Evolutionary conservation across 768 basidiomycete species (phyloP).

Genomic region (Pleurotus tuoliensis): DNA sequence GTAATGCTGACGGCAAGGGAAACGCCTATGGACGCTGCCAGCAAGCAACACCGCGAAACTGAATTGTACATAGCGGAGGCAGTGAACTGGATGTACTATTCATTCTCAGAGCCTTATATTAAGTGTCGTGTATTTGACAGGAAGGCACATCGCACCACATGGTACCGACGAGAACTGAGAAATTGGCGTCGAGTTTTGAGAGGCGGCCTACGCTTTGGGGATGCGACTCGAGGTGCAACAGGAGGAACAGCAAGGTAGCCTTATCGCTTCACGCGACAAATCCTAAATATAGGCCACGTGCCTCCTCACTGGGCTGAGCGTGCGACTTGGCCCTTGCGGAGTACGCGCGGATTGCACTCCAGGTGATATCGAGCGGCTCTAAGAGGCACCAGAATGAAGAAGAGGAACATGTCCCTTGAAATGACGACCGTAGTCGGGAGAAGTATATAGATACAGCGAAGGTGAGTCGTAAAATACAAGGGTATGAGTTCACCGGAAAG

Average conservation of each 20-base stretch:
- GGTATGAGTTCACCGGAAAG: not conserved
- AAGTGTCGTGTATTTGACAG: not conserved
- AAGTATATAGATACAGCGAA: conserved; percentile 1
- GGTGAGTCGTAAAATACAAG: not conserved
- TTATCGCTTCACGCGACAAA: not conserved
- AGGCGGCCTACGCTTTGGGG: conserved; percentile 1
- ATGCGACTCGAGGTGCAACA: not conserved
- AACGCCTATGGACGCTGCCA: conserved; percentile 17
- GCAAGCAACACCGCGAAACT: not conserved
- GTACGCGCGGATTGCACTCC: not conserved
- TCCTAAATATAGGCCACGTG: not conserved
- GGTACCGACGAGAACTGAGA: not conserved
- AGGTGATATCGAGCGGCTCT: too few species aligned
- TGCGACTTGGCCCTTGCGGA: not conserved
- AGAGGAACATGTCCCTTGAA: not conserved
- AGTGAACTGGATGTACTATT: too few species aligned
- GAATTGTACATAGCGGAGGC: not conserved
- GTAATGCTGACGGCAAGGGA: conserved; percentile 33
- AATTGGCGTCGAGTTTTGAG: not conserved
- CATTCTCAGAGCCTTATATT: not conserved
- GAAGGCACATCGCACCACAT: conserved; percentile 1
- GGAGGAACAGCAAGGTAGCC: not conserved
- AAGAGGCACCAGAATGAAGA: too few species aligned
- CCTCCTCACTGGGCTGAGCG: not conserved
- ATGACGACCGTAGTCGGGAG: not conserved